phyloP scores from a whole-genome alignment of 192 early-diverging fungal genomes.

The Phycomyces nitens region DNA sequence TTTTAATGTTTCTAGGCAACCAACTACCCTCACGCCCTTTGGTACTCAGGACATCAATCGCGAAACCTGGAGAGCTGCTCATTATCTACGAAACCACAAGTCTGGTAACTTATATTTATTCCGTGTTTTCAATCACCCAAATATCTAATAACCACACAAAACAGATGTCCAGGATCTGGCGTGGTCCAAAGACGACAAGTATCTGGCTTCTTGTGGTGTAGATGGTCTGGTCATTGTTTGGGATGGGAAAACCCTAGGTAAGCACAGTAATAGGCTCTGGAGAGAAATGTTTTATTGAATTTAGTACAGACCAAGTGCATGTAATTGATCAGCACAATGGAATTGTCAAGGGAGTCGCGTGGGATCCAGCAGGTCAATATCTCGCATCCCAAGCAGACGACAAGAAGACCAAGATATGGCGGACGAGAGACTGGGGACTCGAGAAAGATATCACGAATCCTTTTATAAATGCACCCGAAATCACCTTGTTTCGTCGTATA shows the following conservation, averaged over 20 bases:
- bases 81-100: slow-evolving; percentile 9
- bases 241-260: slow-evolving; percentile 80
- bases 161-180: slow-evolving; percentile 88
- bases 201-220: slow-evolving; percentile 86
- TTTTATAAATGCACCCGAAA: slow-evolving; percentile 72
- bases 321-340: slow-evolving; percentile 69
- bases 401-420: slow-evolving; percentile 82
- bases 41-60: slow-evolving; percentile 12
- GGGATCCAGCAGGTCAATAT: slow-evolving; percentile 93
- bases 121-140: too few relatives aligned
- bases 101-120: slow-evolving; percentile 25
- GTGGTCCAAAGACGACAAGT: slow-evolving; percentile 86
- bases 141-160: slow-evolving; percentile 38
- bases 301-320: slow-evolving; percentile 45
- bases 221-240: slow-evolving; percentile 84
- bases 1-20: background rate
- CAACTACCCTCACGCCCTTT: background rate
- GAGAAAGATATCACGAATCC: slow-evolving; percentile 72
- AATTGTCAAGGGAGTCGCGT: slow-evolving; percentile 95
- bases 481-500: slow-evolving; percentile 86
- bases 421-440: slow-evolving; percentile 83
- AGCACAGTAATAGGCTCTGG: background rate
- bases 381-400: slow-evolving; percentile 93
- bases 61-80: slow-evolving; percentile 12
- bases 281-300: too few relatives aligned